Conservation (phyloP, 495 filamentous ascomycete genomes). For the Beverwykella pulmonaria region DNA sequence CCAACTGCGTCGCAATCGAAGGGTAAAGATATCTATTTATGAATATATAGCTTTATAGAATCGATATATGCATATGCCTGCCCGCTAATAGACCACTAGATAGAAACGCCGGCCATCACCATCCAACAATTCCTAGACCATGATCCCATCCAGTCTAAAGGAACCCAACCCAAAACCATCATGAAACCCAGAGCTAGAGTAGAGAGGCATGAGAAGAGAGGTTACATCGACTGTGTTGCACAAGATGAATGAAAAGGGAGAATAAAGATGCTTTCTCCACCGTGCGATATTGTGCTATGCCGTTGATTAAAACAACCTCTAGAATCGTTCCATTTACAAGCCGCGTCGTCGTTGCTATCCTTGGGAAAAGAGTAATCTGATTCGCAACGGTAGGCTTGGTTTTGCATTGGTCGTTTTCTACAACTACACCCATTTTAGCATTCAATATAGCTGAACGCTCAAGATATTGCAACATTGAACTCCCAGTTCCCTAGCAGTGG, state of each 20-base stretch:
- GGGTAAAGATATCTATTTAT: no score
- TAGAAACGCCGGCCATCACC: not conserved
- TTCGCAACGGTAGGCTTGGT: no score
- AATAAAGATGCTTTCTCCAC: not conserved
- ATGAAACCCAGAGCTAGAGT: not conserved
- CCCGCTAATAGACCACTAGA: not conserved
- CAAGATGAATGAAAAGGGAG: not conserved
- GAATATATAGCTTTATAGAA: no score
- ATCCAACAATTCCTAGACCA: not conserved
- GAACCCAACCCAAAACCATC: not conserved
- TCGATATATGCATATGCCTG: not conserved
- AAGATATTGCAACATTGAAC: conserved; percentile 43
- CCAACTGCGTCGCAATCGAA: no score
- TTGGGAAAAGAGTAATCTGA: no score
- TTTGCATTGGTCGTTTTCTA: not conserved
- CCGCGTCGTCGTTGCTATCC: no score
- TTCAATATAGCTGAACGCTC: not conserved
- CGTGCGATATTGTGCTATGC: not conserved
- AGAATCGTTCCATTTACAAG: no score
- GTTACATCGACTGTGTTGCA: not conserved
- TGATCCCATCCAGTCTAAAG: not conserved
- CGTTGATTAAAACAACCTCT: no score
- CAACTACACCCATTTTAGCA: not conserved
- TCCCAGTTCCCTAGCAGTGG: conserved; percentile 42
- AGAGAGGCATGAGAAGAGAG: not conserved